These are phyloP conservation scores for Xylariales sp. DNA, from an alignment of 2,329 filamentous ascomycete species.

Conservation along the genomic window DNA sequence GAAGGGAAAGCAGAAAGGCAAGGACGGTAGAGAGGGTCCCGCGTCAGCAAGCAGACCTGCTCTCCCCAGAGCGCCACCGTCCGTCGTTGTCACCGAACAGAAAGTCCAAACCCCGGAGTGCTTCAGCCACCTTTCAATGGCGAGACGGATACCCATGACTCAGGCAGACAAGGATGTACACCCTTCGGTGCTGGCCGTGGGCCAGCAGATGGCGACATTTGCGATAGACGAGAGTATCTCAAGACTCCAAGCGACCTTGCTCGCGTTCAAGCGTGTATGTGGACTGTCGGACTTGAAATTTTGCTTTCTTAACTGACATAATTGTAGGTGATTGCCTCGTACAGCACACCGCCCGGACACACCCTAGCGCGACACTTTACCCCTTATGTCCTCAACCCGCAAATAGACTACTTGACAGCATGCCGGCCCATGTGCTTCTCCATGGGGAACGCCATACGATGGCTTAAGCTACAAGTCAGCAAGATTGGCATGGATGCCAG, in stretches of 20 bases:
- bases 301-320: neutral
- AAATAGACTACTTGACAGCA: slow-evolving; percentile 90
- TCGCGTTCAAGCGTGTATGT: slow-evolving; percentile 79
- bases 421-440: slow-evolving; percentile 95
- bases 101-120: slow-evolving; percentile 65
- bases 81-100: slow-evolving; percentile 41
- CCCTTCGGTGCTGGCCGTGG: slow-evolving; percentile 76
- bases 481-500: slow-evolving; percentile 82
- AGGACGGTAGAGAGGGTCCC: slow-evolving; percentile 36
- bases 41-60: slow-evolving; percentile 23
- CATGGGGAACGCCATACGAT: slow-evolving; percentile 94
- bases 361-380: slow-evolving; percentile 89
- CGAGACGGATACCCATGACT: slow-evolving; percentile 48
- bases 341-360: slow-evolving; percentile 78
- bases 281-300: neutral
- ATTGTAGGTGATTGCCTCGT: slow-evolving; percentile 78
- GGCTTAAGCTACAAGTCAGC: slow-evolving; percentile 88
- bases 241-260: slow-evolving; percentile 77
- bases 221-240: slow-evolving; percentile 85
- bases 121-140: slow-evolving; percentile 79
- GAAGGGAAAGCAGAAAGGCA: slow-evolving; percentile 46
- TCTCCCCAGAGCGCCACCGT: slow-evolving; percentile 29
- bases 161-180: slow-evolving; percentile 74
- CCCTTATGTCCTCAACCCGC: slow-evolving; percentile 83
- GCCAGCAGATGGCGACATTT: slow-evolving; percentile 87